Evolutionary conservation across 192 early-diverging fungal genomes (phyloP).

Genomic region (Borealophlyctis nickersoniae): DNA sequence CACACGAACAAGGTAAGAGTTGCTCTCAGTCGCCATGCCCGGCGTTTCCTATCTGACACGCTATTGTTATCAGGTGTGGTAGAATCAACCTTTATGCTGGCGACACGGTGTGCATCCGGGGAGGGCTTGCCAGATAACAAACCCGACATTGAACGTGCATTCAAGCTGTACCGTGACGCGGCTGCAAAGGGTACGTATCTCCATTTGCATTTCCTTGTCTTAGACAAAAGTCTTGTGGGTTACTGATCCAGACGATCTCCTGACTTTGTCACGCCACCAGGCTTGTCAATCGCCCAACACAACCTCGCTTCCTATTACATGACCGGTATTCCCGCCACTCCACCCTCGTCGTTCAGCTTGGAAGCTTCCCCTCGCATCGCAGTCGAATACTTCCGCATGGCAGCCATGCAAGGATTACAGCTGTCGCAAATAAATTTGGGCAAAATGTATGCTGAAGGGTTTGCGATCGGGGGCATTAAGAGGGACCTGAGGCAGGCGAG

Average conservation of each 20-base stretch:
- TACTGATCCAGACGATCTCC: background rate
- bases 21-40: background rate
- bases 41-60: no score
- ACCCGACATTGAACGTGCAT: slow-evolving; percentile 20
- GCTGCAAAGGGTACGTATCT: slow-evolving; percentile 34
- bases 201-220: background rate
- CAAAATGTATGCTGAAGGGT: slow-evolving; percentile 33
- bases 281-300: slow-evolving; percentile 41
- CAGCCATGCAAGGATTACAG: slow-evolving; percentile 29
- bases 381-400: slow-evolving; percentile 45
- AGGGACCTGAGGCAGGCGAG: slow-evolving; percentile 14
- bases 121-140: slow-evolving; percentile 6
- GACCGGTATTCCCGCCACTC: slow-evolving; percentile 2
- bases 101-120: slow-evolving; percentile 27
- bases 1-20: slow-evolving; percentile 18
- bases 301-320: slow-evolving; percentile 33
- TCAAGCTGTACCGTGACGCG: slow-evolving; percentile 25
- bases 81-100: slow-evolving; percentile 37
- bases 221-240: background rate
- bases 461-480: background rate
- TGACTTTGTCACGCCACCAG: slow-evolving; percentile 12
- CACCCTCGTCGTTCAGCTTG: slow-evolving; percentile 7
- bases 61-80: slow-evolving; percentile 12
- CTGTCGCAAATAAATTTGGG: slow-evolving; percentile 38
- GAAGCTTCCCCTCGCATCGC: slow-evolving; percentile 2